Evolutionary conservation across 1,139 yeast species (phyloP).

Genomic region (Meyerozyma smithsonii): DNA sequence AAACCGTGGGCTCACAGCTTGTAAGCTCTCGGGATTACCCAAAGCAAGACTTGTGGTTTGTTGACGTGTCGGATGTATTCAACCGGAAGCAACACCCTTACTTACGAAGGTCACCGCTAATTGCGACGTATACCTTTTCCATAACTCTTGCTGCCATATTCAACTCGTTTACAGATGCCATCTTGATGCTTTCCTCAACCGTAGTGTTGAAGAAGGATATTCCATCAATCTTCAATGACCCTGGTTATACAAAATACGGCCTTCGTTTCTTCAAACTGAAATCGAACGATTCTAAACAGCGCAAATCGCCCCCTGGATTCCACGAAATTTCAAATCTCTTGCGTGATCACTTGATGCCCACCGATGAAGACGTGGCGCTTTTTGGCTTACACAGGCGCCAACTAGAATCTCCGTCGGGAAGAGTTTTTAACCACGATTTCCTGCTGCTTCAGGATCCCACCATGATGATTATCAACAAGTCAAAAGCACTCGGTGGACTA

Average conservation of each 20-base stretch:
- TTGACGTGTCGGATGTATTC: conserved; percentile 17
- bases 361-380: conserved; percentile 14
- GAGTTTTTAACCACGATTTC: conserved; percentile 22
- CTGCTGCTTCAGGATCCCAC: conserved; percentile 25
- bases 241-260: conserved; percentile 20
- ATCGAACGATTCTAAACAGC: conserved; percentile 15
- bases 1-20: conserved; percentile 3
- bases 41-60: conserved; percentile 26
- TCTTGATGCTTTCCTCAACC: conserved; percentile 14
- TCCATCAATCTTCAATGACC: conserved; percentile 14
- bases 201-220: not conserved
- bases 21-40: conserved; percentile 15
- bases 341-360: conserved; percentile 20
- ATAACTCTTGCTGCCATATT: conserved; percentile 22
- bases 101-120: conserved; percentile 10
- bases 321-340: conserved; percentile 27
- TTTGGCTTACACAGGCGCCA: conserved; percentile 16
- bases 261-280: conserved; percentile 24
- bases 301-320: conserved; percentile 24
- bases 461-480: conserved; percentile 27
- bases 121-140: conserved; percentile 17
- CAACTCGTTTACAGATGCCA: conserved; percentile 29
- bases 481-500: conserved; percentile 23
- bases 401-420: conserved; percentile 11
- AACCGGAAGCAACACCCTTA: conserved; percentile 13